phyloP scores from a whole-genome alignment of 1,284 basidiomycete species.

The Sphagnurus paluster region DNA sequence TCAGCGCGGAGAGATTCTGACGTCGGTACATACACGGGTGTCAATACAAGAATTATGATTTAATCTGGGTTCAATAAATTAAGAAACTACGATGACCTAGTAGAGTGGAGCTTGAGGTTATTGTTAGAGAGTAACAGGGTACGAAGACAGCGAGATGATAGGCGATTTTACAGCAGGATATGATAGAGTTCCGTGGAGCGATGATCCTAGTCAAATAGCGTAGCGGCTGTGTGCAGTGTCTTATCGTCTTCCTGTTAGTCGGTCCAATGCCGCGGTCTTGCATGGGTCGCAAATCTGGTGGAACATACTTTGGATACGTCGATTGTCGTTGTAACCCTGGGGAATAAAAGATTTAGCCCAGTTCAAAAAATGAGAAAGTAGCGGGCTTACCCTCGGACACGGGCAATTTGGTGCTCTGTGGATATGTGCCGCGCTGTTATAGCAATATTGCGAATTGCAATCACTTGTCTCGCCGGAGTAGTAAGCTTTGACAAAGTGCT shows the following conservation, averaged over 20 bases:
- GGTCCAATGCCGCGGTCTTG: slow-evolving; percentile 32
- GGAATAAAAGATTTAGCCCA: neutral
- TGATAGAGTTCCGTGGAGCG: neutral
- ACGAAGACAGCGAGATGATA: neutral
- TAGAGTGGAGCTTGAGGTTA: neutral
- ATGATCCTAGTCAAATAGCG: neutral
- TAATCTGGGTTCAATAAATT: neutral
- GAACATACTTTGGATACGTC: slow-evolving; percentile 42
- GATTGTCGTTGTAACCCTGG: slow-evolving; percentile 31
- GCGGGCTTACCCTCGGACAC: slow-evolving; percentile 33
- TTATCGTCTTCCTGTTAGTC: slow-evolving; percentile 25
- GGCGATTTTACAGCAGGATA: neutral
- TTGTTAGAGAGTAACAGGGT: neutral
- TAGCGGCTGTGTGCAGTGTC: neutral
- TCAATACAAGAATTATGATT: neutral
- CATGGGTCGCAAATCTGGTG: slow-evolving; percentile 39
- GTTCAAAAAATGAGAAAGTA: neutral
- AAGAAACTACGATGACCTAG: neutral
- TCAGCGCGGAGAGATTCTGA: too few species aligned
- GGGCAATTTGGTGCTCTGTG: slow-evolving; percentile 38
- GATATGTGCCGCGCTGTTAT: slow-evolving; percentile 32
- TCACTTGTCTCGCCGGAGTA: slow-evolving; percentile 36
- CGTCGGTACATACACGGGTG: too few species aligned
- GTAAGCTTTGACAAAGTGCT: slow-evolving; percentile 59
- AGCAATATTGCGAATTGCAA: slow-evolving; percentile 31